These are phyloP conservation scores for Cryphonectria japonica DNA, from an alignment of 2,329 filamentous ascomycete species.

Conservation along the genomic window DNA sequence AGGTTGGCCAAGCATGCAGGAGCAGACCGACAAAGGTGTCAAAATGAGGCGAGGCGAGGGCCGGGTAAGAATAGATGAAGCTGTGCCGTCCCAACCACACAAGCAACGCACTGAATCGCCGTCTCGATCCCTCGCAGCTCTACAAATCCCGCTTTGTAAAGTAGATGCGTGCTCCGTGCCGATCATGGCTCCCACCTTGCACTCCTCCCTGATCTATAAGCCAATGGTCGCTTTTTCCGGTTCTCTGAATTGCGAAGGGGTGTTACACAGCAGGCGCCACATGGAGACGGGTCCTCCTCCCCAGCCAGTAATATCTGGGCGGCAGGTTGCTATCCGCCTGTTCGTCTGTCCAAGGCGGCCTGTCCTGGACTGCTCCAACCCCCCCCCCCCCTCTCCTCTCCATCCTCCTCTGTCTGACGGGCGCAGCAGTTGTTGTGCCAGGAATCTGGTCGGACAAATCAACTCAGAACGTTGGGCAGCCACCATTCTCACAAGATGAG, in stretches of 20 bases:
- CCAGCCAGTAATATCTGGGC: background rate
- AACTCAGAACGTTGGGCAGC: background rate
- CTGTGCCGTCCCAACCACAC: background rate
- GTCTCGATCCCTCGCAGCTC: background rate
- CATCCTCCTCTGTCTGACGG: background rate
- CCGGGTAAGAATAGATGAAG: background rate
- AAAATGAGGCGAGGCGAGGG: background rate
- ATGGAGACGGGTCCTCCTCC: background rate
- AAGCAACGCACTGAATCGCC: background rate
- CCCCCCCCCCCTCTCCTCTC: background rate
- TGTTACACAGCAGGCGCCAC: background rate
- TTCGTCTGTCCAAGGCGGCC: background rate
- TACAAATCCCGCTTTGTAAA: background rate
- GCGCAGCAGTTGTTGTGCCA: background rate
- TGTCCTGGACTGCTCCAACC: background rate
- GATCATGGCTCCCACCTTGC: background rate
- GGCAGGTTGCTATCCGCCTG: background rate
- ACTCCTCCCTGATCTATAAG: background rate
- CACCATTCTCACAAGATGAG: background rate
- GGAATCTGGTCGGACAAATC: slow-evolving; percentile 6
- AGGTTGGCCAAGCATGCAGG: background rate
- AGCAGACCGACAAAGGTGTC: background rate
- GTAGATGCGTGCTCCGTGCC: no score
- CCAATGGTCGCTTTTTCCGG: background rate
- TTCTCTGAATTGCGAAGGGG: background rate